These are phyloP conservation scores for Haberlea rhodopensis DNA, from an alignment of 257 asterid species.

Conservation along the genomic window DNA sequence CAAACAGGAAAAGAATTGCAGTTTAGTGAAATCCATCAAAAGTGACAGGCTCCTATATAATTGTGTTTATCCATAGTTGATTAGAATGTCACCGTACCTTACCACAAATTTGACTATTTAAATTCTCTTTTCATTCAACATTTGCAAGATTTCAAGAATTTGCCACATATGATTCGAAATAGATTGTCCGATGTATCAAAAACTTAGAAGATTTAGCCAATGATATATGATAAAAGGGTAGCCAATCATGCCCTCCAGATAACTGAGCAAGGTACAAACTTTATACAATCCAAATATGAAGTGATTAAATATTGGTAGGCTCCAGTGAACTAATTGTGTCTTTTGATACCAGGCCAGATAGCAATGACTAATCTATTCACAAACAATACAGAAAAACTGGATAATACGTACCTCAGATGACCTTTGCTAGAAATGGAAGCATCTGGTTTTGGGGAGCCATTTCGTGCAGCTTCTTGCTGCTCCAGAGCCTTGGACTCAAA, in stretches of 20 bases:
- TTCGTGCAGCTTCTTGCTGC: conserved; percentile 88
- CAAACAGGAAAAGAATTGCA: conserved; percentile 12
- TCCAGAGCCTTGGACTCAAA: conserved; percentile 85
- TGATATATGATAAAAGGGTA: neutral
- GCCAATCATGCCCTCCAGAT: neutral
- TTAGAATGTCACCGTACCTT: conserved; percentile 9
- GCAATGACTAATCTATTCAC: neutral
- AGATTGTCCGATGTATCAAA: neutral
- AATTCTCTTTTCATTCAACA: neutral
- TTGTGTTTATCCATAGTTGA: neutral
- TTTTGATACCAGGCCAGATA: conserved; percentile 2
- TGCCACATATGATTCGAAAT: neutral
- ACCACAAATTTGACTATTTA: neutral
- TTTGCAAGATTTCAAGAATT: conserved; percentile 5
- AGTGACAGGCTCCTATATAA: neutral
- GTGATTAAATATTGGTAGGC: neutral
- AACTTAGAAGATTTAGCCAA: conserved; percentile 1
- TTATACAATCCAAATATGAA: neutral
- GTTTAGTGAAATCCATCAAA: conserved; percentile 10
- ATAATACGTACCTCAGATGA: conserved; percentile 56
- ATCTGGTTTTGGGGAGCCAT: conserved; percentile 81
- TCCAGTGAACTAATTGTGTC: neutral
- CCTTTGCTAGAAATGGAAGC: conserved; percentile 92
- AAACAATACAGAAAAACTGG: conserved; percentile 15
- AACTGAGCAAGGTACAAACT: neutral